Percentiles rank a stretch among this genome's conserved stretches.
These are phyloP conservation scores for Xylariaceae sp. DNA, from an alignment of 2,329 filamentous ascomycete genomes.

Conservation along the genomic window DNA sequence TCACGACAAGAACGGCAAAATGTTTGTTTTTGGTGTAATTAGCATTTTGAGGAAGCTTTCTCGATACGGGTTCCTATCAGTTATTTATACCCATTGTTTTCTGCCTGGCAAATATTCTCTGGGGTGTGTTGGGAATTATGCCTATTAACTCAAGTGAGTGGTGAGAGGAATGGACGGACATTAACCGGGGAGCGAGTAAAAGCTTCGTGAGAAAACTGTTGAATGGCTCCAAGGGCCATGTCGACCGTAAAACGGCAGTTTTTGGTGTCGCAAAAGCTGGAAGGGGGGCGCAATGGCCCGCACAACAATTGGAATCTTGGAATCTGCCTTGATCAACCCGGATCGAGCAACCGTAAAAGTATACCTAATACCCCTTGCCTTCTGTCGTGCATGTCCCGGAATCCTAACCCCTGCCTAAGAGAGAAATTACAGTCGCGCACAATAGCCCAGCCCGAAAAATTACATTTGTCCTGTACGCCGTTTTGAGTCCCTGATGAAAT, in stretches of 20 bases:
- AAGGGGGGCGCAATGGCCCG: not conserved
- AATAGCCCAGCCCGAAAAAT: conserved; percentile 11
- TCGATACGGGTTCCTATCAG: not conserved
- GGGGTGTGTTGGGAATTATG: not conserved
- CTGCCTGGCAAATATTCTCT: not conserved
- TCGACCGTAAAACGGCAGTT: conserved; percentile 3
- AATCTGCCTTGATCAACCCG: conserved; percentile 9
- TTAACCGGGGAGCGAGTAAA: not conserved
- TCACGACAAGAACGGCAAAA: not conserved
- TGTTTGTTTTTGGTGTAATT: conserved; percentile 2
- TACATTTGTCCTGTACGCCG: conserved; percentile 11
- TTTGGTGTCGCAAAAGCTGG: not conserved
- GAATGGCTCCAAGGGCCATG: not conserved
- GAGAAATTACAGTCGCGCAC: conserved; percentile 11
- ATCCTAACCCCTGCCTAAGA: conserved; percentile 6
- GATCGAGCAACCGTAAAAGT: conserved; percentile 9
- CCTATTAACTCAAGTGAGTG: not conserved
- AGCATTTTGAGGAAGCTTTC: conserved; percentile 1
- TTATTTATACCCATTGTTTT: not conserved
- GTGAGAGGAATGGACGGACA: not conserved
- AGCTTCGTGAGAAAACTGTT: not conserved
- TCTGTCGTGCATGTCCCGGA: conserved; percentile 13
- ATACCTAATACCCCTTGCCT: conserved; percentile 15
- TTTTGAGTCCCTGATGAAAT: conserved; percentile 12
- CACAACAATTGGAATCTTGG: not conserved